Base-by-base conservation (phyloP, 1,284 basidiomycete genomes). In the Hemileccinum hortonii region DNA sequence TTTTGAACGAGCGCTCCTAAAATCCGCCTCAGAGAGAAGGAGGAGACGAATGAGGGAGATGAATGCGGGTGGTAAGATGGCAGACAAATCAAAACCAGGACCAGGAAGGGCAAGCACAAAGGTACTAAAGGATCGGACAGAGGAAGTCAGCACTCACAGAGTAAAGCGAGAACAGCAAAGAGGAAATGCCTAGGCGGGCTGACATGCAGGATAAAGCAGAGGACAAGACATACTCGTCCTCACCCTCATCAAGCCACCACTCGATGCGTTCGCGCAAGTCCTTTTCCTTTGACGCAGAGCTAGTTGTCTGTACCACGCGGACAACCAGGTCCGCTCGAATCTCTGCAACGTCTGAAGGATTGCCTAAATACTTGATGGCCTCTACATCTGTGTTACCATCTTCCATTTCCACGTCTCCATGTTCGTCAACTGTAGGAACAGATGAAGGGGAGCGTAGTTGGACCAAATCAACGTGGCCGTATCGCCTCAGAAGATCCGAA, bases 401-500 rank as follows among this genome's bases (percentile, higher is more conserved):
- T 35, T 44, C 43, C 59, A 58, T 63, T 37, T 60, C 54, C 5
- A 54, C 39, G 12, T 63, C 61, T n/a, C 32, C 55, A 15, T 47
- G 86, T 41, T 69, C 58, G 3, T 74, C 75, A 4, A 66, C 73
- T 18, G 69, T 45, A 42, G 43, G 8, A 36, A n/a, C 53, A n/a
- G 51, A 49, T 16, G 39, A 21, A 33, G 47, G 21, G 1, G 44
- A 5, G 0, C 75, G 69, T 4, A 91, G 66, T 12, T 77, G 78
- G 19, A 93, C 68, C 38, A 87, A 69, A 71, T 99, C 97, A 44
- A 98, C 87, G 65, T 98, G 91, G 0, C 96, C 96, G 65, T 98
- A 99, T 46, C 92, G 84, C 44, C 97, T 84, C 19, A 99, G 78
- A 2, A 99, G 81, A 61, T 97, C 94, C n/a, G 90, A 84, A 66